phyloP scores from a whole-genome alignment of 2,329 filamentous ascomycete genomes.

The Cladophialophora immunda region DNA sequence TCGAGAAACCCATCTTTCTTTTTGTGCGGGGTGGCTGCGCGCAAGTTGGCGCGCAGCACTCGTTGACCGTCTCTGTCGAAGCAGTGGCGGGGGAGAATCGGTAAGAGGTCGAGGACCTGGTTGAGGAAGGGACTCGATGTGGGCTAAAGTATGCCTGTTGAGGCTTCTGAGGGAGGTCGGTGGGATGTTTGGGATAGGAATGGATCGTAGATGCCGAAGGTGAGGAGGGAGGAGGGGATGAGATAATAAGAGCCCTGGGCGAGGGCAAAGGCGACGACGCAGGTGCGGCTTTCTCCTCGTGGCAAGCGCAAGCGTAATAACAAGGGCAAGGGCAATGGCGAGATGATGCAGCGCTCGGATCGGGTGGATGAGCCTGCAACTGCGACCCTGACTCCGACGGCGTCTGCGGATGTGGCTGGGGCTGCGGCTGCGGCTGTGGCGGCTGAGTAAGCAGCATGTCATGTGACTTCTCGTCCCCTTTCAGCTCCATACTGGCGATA shows the following conservation, averaged over 20 bases:
- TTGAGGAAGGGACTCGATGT: slow-evolving; percentile 11
- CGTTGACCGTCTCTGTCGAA: slow-evolving; percentile 34
- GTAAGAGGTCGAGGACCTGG: neutral
- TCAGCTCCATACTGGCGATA: neutral
- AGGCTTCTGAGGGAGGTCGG: slow-evolving; percentile 28
- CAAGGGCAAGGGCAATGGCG: neutral
- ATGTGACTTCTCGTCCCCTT: slow-evolving; percentile 1
- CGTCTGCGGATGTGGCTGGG: neutral
- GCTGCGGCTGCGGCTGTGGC: neutral
- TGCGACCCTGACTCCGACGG: neutral
- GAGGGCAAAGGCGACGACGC: neutral
- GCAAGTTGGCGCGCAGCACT: slow-evolving; percentile 38
- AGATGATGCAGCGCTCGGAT: neutral
- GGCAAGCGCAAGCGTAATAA: neutral
- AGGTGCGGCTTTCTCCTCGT: slow-evolving; percentile 19
- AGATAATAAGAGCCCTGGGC: neutral
- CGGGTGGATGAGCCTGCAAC: neutral
- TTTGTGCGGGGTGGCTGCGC: slow-evolving; percentile 11
- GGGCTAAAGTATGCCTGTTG: slow-evolving; percentile 31
- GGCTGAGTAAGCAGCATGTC: neutral
- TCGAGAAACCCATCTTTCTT: slow-evolving; percentile 69
- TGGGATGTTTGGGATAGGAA: slow-evolving; percentile 8
- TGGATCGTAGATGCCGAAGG: slow-evolving; percentile 12
- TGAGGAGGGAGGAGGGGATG: slow-evolving; percentile 20
- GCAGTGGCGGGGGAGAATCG: slow-evolving; percentile 17